A percentile compares a stretch with the other conserved stretches of the same genome.
These are phyloP conservation scores for Zygoascus meyerae DNA, from an alignment of 1,139 yeast species.

Conservation along the genomic window DNA sequence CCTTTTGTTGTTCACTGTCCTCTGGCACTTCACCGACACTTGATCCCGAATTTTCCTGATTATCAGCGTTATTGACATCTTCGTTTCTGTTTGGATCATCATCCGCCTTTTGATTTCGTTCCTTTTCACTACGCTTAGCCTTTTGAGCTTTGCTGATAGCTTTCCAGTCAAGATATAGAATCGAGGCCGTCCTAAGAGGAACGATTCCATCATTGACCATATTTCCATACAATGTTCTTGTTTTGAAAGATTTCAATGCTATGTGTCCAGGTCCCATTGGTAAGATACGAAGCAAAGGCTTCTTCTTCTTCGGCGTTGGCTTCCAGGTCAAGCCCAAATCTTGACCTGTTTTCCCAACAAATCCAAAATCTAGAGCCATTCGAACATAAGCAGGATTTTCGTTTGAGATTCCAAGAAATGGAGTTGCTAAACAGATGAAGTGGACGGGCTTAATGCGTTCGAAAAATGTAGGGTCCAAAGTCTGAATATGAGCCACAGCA, in stretches of 20 bases:
- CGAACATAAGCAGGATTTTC: conserved; percentile 89
- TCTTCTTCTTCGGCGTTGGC: conserved; percentile 28
- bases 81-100: conserved; percentile 12
- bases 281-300: conserved; percentile 64
- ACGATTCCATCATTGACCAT: conserved; percentile 89
- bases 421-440: conserved; percentile 81
- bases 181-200: conserved; percentile 80
- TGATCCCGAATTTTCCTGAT: conserved; percentile 3
- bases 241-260: conserved; percentile 53
- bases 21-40: conserved; percentile 35
- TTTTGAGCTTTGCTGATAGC: conserved; percentile 48
- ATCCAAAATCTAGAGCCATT: conserved; percentile 77
- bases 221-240: conserved; percentile 75
- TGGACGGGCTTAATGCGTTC: conserved; percentile 63
- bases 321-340: conserved; percentile 66
- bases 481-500: conserved; percentile 76
- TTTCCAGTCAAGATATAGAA: conserved; percentile 71
- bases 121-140: conserved; percentile 30
- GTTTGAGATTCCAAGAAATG: conserved; percentile 75
- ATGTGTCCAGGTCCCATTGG: conserved; percentile 80
- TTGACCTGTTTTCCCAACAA: conserved; percentile 90
- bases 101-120: not conserved
- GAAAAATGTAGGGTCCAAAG: conserved; percentile 70
- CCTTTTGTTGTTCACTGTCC: conserved; percentile 18
- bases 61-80: conserved; percentile 3